Evolutionary conservation across 164 flowering plant species (phyloP), one percentile per base, ranked within the genome.

Genomic region (Platanus orientalis): DNA sequence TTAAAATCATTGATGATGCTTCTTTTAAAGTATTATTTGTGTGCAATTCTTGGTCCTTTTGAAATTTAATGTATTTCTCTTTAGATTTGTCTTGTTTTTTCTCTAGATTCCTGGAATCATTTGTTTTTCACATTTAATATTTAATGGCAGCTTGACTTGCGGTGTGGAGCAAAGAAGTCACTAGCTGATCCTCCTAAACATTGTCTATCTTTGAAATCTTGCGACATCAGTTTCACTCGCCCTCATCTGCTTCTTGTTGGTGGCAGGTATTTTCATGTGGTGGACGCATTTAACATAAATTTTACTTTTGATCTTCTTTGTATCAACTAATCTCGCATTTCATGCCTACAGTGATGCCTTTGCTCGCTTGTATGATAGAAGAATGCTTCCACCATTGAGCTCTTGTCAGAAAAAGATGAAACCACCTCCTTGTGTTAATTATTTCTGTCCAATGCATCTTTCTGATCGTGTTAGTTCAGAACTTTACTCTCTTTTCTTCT

Each of bases 161-260:
- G 97, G 21, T 72, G 69, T 73, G 98, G 95, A 39, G 88, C 89
- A 48, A 94, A 91, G 75, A 87, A 79, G 70, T 87, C 96, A 28
- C 75, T 94, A 29, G 79, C 88, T 72, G 97, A 90, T 71, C 83
- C 93, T 69, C 98, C 98, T 57, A 87, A 62, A 66, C 90, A 81
- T 17, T 72, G 79, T 49, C 90, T 94, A 59, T 70, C 78, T 28
- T 71, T 94, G 61, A 94, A 94, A 77, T 89, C 97, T 57, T 90
- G 92, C 79, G 98, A 90, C 63, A 90, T 94, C 66, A 91, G 96
- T 75, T 58, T 86, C 29, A 83, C 91, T 29, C 81, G 96, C 73
- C 97, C 98, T 67, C 97, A 94, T 84, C 77, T 91, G 60, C 88
- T 94, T 47, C 87, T 94, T 55, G 91, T 94, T 77, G 98, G 98